phyloP scores from a whole-genome alignment of 768 basidiomycete genomes.

The Ramaria rubella region DNA sequence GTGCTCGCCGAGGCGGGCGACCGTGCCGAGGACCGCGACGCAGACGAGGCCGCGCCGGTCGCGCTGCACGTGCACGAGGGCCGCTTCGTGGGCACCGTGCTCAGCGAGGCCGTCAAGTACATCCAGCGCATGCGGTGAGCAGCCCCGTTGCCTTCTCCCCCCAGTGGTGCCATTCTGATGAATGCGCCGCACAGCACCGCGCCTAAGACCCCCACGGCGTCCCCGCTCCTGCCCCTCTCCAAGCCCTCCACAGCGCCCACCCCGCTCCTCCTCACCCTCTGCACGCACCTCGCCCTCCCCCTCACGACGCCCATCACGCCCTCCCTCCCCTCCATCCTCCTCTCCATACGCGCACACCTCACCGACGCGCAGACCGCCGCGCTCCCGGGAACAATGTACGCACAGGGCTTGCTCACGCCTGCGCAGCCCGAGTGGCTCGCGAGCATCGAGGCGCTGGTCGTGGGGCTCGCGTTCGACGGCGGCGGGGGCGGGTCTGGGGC shows the following conservation, averaged over 20 bases:
- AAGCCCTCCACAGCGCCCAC: conserved; percentile 52
- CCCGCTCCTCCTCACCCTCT: conserved; percentile 46
- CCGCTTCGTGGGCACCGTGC: conserved; percentile 52
- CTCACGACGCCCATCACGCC: conserved; percentile 50
- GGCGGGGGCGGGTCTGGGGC: too few relatives aligned
- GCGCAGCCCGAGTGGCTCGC: conserved; percentile 65
- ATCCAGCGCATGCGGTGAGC: conserved; percentile 54
- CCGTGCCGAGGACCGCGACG: conserved; percentile 29
- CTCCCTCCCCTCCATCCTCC: conserved; percentile 54
- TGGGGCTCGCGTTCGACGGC: too few relatives aligned
- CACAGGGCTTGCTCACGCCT: conserved; percentile 63
- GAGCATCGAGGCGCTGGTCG: too few relatives aligned
- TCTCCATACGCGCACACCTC: conserved; percentile 62
- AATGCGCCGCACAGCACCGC: not conserved
- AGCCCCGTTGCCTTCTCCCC: not conserved
- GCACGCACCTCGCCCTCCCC: conserved; percentile 48
- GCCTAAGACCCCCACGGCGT: conserved; percentile 40
- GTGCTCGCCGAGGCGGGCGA: conserved; percentile 67
- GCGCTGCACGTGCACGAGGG: conserved; percentile 36
- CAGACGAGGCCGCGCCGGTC: conserved; percentile 37
- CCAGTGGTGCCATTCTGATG: not conserved
- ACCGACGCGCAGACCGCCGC: conserved; percentile 60
- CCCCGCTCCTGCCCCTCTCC: conserved; percentile 45
- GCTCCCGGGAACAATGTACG: conserved; percentile 55
- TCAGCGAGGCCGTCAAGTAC: conserved; percentile 53